Evolutionary conservation across 2,329 filamentous ascomycete species (phyloP).

Genomic region (Talaromyces amestolkiae): DNA sequence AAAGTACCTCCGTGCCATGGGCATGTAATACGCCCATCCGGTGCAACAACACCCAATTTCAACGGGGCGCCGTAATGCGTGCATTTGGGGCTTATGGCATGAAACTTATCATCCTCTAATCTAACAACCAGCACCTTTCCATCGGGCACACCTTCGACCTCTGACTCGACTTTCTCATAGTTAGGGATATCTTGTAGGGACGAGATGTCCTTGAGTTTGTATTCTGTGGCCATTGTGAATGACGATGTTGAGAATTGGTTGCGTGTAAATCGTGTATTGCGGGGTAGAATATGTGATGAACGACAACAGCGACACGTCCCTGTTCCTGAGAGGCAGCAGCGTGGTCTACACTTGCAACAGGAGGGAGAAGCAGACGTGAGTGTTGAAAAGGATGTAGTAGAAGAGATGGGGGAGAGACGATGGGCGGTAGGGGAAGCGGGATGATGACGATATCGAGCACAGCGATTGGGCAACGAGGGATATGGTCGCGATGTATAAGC

Average conservation of each 20-base stretch:
- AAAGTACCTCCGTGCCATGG: slow-evolving; percentile 88
- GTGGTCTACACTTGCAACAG: slow-evolving; percentile 16
- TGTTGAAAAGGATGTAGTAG: background rate
- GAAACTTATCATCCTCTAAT: slow-evolving; percentile 67
- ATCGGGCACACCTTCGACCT: slow-evolving; percentile 83
- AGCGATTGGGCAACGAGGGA: slow-evolving; percentile 10
- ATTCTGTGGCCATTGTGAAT: slow-evolving; percentile 39
- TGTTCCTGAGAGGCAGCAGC: slow-evolving; percentile 13
- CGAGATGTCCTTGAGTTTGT: slow-evolving; percentile 68
- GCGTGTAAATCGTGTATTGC: background rate
- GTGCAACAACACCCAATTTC: slow-evolving; percentile 77
- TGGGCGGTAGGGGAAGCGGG: background rate
- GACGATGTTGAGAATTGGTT: slow-evolving; percentile 20
- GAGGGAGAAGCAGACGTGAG: background rate
- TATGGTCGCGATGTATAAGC: background rate
- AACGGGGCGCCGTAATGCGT: slow-evolving; percentile 90
- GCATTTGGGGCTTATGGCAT: slow-evolving; percentile 80
- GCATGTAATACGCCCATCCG: slow-evolving; percentile 80
- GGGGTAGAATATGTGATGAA: background rate
- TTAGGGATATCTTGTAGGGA: slow-evolving; percentile 68
- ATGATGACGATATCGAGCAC: slow-evolving; percentile 8
- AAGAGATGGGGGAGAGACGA: background rate
- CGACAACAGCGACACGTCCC: slow-evolving; percentile 14
- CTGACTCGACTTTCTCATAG: slow-evolving; percentile 81
- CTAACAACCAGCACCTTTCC: slow-evolving; percentile 87